phyloP scores from a whole-genome alignment of 2,329 filamentous ascomycete genomes.

The Coleophoma eucalyptorum region DNA sequence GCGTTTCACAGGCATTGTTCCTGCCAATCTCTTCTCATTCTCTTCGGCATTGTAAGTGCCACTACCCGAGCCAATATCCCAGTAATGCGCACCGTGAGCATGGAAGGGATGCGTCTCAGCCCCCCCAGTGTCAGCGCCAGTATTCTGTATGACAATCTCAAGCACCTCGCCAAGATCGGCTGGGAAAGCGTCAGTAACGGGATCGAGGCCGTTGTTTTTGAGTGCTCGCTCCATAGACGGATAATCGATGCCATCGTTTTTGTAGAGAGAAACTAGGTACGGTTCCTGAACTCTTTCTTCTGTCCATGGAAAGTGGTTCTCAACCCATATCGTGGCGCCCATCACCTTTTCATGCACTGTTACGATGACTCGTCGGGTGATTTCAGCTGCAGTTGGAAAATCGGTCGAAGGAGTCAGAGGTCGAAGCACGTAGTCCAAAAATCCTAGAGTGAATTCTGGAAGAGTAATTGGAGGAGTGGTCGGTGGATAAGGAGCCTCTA shows the following conservation, averaged over 20 bases:
- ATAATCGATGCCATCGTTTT: conserved; percentile 27
- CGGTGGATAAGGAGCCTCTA: conserved; percentile 15
- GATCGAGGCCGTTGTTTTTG: conserved; percentile 37
- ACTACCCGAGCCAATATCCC: conserved; percentile 39
- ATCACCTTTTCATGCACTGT: conserved; percentile 23
- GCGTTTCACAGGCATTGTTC: conserved; percentile 15
- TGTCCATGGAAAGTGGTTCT: conserved; percentile 31
- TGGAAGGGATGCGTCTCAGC: conserved; percentile 43
- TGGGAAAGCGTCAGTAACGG: conserved; percentile 34
- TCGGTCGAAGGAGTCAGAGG: conserved; percentile 12
- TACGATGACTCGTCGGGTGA: conserved; percentile 32
- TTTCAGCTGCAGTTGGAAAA: conserved; percentile 27
- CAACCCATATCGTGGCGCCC: conserved; percentile 17
- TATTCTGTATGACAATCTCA: conserved; percentile 39
- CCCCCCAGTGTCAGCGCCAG: conserved; percentile 29
- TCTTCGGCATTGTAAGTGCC: conserved; percentile 35
- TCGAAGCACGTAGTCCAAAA: conserved; percentile 30
- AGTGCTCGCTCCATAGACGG: conserved; percentile 39
- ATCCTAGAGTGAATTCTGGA: conserved; percentile 19
- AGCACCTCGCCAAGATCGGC: conserved; percentile 42
- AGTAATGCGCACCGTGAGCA: conserved; percentile 39
- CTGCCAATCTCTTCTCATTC: conserved; percentile 34
- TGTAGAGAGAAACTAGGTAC: conserved; percentile 42
- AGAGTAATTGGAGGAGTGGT: conserved; percentile 16
- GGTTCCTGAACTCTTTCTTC: conserved; percentile 29